Base-by-base conservation (phyloP, 1,284 basidiomycete genomes). In the Ustilago vetiveriae region DNA sequence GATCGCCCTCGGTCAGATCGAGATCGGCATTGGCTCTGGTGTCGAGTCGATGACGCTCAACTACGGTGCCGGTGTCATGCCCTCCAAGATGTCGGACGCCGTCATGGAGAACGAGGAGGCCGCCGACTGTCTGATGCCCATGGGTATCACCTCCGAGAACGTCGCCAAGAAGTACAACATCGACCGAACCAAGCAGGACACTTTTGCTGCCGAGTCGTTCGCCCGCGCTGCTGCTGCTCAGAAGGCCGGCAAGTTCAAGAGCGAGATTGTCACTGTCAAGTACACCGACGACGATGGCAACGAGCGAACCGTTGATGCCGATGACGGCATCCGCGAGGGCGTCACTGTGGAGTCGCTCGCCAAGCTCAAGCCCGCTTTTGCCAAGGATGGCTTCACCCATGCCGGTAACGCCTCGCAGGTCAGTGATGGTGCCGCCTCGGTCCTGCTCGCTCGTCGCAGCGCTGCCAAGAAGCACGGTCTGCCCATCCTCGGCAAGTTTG, bases 141-240 rank as follows among this genome's bases (percentile, higher is more conserved):
- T 97, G 94, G 94, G 94, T 69, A 90, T 93, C 84, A 95, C 94
- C 45, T 96, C 92, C 22, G 95, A 98, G 85, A 98, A 98, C 57
- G 94, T 98, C 66, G 92, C 93, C 19, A 84, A 85, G 39, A 87
- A 92, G 66, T 94, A 86, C 84, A 85, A 86, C 70, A 87, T 97
- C 79, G 84, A 89, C 38, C 90, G 94, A 53, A 85, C 85, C 40
- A 84, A 83, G 41, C 93, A 95, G 83, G 94, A 96, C 84, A 87
- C 85, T 45, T 96, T 95, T 76, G 89, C 93, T 9, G 92, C 92
- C 38, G 84, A 88, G 60, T 94, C 92, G 10, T 94, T 82, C 75
- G 88, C 89, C 78, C 92, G 92, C 82, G 95, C 95, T 17, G 88
- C 89, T 16, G 88, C 87, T 19, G 94, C 95, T 0, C 90, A 92